A percentile compares a stretch with the other conserved stretches of the same genome.
Conservation (phyloP, 2,329 filamentous ascomycete genomes). For the Pseudogymnoascus sp. region DNA sequence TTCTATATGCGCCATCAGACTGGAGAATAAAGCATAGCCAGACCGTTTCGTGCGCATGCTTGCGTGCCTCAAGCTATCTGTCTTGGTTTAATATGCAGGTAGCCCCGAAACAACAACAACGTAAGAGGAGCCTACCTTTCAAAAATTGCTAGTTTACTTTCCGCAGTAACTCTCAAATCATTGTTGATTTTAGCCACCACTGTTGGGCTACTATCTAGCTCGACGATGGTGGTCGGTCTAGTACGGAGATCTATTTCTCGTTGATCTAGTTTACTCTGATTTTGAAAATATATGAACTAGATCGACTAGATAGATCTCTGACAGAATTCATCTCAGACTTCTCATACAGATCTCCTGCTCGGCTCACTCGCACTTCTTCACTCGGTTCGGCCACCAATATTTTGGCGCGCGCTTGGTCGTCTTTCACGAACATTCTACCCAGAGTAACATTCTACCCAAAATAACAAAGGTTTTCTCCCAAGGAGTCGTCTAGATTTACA, state of each 20-base stretch:
- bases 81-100: not conserved
- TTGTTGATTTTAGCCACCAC: not conserved
- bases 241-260: not conserved
- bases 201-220: not conserved
- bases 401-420: not conserved
- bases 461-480: not conserved
- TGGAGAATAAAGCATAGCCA: not conserved
- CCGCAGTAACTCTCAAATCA: not conserved
- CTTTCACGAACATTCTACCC: not conserved
- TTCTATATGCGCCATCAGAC: not conserved
- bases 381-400: not conserved
- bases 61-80: not conserved
- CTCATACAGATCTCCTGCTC: not conserved
- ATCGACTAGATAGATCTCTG: not conserved
- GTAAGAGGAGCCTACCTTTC: not conserved
- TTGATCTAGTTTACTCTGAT: not conserved
- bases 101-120: slow-evolving; percentile 4
- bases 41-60: not conserved
- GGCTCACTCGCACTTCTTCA: not conserved
- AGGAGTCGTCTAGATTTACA: not conserved
- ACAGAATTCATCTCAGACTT: not conserved
- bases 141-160: not conserved
- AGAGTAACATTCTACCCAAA: not conserved
- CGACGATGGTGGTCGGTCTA: not conserved
- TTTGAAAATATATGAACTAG: not conserved